Conservation (phyloP, 2,329 filamentous ascomycete genomes). For the Chaetothyriales sp. region DNA sequence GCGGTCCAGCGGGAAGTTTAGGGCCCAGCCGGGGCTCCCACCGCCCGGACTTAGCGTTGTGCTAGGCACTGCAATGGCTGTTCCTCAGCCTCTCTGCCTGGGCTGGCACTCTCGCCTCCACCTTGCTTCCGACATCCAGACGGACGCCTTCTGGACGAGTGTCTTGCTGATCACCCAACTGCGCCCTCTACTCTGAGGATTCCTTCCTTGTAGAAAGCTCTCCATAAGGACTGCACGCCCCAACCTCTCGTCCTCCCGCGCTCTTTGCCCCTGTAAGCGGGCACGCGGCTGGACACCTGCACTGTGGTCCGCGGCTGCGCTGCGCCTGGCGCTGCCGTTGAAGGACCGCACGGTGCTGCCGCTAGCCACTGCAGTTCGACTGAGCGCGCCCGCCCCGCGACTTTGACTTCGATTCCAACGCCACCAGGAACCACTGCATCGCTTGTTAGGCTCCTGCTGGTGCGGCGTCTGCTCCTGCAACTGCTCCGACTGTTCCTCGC, state of each 20-base stretch:
- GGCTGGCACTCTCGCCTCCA: too few species aligned
- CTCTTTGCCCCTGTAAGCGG: neutral
- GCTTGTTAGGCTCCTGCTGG: neutral
- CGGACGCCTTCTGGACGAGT: neutral
- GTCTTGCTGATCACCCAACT: neutral
- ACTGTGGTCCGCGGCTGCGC: neutral
- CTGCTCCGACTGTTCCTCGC: neutral
- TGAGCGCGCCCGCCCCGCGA: neutral
- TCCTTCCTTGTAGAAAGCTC: neutral
- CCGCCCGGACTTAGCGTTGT: neutral
- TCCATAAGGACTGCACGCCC: neutral
- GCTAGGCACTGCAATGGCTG: too few species aligned
- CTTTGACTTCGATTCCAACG: neutral
- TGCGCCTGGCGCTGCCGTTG: too few species aligned
- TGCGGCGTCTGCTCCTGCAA: neutral
- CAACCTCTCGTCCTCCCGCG: neutral
- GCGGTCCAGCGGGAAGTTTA: neutral
- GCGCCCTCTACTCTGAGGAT: neutral
- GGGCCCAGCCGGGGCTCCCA: too few species aligned
- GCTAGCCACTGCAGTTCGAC: neutral
- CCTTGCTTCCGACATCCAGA: neutral
- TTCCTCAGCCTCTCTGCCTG: conserved; percentile 1
- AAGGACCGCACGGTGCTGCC: neutral
- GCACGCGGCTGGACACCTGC: neutral
- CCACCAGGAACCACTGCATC: neutral